phyloP scores from a whole-genome alignment of 129 eudicot genomes.

The Escallonia herrerae region DNA sequence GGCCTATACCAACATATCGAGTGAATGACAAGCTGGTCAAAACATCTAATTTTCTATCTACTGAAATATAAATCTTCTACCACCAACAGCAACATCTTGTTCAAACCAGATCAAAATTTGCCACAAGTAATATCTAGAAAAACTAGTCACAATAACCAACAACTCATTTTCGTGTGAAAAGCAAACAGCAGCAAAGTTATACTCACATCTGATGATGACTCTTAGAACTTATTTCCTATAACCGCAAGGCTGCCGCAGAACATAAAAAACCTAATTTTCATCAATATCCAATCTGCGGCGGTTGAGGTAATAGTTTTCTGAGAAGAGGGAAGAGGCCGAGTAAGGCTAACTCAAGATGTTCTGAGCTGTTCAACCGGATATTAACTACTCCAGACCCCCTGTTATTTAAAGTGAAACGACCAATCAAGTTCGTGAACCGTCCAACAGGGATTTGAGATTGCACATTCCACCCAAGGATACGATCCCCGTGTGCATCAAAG shows the following conservation, averaged over 20 bases:
- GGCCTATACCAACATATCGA: too few species aligned
- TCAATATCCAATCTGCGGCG: conserved; percentile 39
- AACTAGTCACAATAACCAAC: background rate
- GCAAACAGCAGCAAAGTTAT: conserved; percentile 1
- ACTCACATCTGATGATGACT: conserved; percentile 10
- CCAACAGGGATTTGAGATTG: conserved; percentile 91
- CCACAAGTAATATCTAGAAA: background rate
- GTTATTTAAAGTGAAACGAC: conserved; percentile 79
- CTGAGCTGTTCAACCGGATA: conserved; percentile 75
- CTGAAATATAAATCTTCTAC: too few species aligned
- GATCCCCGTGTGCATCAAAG: conserved; percentile 99
- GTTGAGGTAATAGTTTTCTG: conserved; percentile 55
- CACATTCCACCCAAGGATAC: conserved; percentile 82
- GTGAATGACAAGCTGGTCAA: too few species aligned
- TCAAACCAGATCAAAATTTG: too few species aligned
- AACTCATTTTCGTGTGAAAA: background rate
- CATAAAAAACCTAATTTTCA: conserved; percentile 5
- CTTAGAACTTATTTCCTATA: conserved; percentile 6
- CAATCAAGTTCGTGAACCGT: conserved; percentile 64
- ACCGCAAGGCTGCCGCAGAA: conserved; percentile 12
- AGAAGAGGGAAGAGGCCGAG: conserved; percentile 63
- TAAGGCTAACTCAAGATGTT: conserved; percentile 82
- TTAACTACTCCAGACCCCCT: conserved; percentile 86
- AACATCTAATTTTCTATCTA: too few species aligned
- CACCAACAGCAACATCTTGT: too few species aligned